Evolutionary conservation across 1,284 basidiomycete genomes (phyloP), one percentile per base, ranked within the genome.

Genomic region (Rhodotorula sp.): DNA sequence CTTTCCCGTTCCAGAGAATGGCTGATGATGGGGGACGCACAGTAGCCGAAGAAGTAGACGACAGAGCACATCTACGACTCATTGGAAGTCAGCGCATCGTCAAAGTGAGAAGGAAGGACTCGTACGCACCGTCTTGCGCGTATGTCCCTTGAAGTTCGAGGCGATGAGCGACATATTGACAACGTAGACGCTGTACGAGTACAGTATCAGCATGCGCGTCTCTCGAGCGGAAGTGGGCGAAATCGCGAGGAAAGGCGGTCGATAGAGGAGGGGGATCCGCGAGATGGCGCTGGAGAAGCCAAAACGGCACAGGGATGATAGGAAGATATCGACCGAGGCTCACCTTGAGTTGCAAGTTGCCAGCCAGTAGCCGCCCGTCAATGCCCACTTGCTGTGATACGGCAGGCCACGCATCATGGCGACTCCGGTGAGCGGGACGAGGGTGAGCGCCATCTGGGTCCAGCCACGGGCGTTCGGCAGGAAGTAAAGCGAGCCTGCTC

Each of bases 141-240:
- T 66, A 51, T 67, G 66, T 1, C 70, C 70, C 53, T 67, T 67
- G 59, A 55, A 48, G 66, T 67, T 71, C 4, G 49, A 49, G 3
- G 59, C 56, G n/a, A 71, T 67, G 47, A 58, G 24, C 2, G 49
- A 51, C 55, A 71, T 51, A 59, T 71, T 67, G 54, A 67, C 49
- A 10, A 65, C 56, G 24, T 64, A 71, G 10, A 68, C 55, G 13
- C 39, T 44, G 39, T 44, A 17, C 7, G 19, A 44, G 2, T 13
- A 44, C 13, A 44, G 39, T 17, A 17, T 44, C 19, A 44, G 39
- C 39, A 44, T 8, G 11, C 19, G 9, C 3, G 39, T 15, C 13
- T 44, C 39, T 44, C 11, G 39, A 44, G 39, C 11, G 39, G 11
- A 13, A 10, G 19, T 44, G 19, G 39, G 13, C 39, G 39, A 44